These are phyloP conservation scores for Lepiota brunneoincarnata DNA, from an alignment of 768 basidiomycete genomes.

Conservation along the genomic window DNA sequence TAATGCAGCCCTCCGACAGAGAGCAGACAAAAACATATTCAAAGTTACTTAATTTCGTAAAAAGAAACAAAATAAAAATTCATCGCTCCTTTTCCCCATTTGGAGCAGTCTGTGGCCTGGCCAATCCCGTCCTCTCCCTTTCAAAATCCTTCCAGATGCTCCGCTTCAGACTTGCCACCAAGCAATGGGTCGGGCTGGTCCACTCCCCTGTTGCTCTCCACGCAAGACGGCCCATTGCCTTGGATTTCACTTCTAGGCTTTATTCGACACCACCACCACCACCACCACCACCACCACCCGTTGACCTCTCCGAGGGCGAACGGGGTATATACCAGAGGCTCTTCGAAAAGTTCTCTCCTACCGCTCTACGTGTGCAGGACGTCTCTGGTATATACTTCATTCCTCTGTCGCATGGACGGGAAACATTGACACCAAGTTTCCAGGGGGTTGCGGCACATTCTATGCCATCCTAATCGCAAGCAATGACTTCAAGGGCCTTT, in stretches of 20 bases:
- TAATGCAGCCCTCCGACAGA: not conserved
- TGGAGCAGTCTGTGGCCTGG: not conserved
- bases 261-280: slow-evolving; percentile 17
- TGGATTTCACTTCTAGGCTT: not conserved
- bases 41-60: too few relatives aligned
- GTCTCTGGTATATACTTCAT: slow-evolving; percentile 75
- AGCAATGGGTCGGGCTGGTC: not conserved
- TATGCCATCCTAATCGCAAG: slow-evolving; percentile 91
- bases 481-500: slow-evolving; percentile 78
- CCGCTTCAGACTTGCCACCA: not conserved
- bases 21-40: too few relatives aligned
- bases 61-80: too few relatives aligned
- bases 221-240: slow-evolving; percentile 16
- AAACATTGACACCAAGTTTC: too few relatives aligned
- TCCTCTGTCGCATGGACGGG: not conserved
- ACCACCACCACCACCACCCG: slow-evolving; percentile 13
- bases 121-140: not conserved
- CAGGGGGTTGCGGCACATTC: slow-evolving; percentile 97
- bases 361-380: slow-evolving; percentile 84
- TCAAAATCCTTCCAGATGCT: not conserved
- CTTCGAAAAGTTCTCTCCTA: slow-evolving; percentile 70
- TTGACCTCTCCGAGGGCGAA: slow-evolving; percentile 58
- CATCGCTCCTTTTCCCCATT: not conserved
- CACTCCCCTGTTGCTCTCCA: slow-evolving; percentile 16
- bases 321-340: slow-evolving; percentile 70